A percentile compares a stretch with the other conserved stretches of the same genome.
Evolutionary conservation across 192 early-diverging fungal genomes (phyloP).

Genomic region (Backusella mclennaniae): DNA sequence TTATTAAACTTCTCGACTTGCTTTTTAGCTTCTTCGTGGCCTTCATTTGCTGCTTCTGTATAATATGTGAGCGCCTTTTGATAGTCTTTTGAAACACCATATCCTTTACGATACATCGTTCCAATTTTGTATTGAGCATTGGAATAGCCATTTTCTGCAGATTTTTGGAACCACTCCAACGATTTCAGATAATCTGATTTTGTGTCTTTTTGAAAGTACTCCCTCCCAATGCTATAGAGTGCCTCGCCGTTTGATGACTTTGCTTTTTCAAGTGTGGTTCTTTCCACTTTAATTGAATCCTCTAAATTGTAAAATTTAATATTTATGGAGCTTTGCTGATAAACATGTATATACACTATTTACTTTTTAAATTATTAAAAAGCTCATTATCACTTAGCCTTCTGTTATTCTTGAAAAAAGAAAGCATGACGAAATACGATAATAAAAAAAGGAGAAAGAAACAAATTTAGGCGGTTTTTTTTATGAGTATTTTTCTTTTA

Average conservation of each 20-base stretch:
- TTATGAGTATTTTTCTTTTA: conserved; percentile 2
- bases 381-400: not conserved
- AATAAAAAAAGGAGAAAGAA: not conserved
- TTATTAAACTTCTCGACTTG: not conserved
- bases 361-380: conserved; percentile 1
- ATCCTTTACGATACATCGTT: conserved; percentile 1
- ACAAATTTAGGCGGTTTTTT: not conserved
- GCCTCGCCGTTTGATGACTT: not conserved
- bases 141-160: not conserved
- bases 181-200: not conserved
- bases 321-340: not conserved
- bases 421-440: not conserved
- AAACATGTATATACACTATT: not conserved
- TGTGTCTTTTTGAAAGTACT: not conserved
- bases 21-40: not conserved
- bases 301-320: not conserved
- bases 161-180: not conserved
- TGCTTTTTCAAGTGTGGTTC: not conserved
- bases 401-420: not conserved
- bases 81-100: conserved; percentile 2
- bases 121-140: not conserved
- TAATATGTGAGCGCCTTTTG: not conserved
- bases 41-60: not conserved
- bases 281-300: not conserved
- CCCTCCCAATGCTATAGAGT: not conserved